phyloP scores from a whole-genome alignment of 1,284 basidiomycete genomes.

The Neolentinus lepideus region DNA sequence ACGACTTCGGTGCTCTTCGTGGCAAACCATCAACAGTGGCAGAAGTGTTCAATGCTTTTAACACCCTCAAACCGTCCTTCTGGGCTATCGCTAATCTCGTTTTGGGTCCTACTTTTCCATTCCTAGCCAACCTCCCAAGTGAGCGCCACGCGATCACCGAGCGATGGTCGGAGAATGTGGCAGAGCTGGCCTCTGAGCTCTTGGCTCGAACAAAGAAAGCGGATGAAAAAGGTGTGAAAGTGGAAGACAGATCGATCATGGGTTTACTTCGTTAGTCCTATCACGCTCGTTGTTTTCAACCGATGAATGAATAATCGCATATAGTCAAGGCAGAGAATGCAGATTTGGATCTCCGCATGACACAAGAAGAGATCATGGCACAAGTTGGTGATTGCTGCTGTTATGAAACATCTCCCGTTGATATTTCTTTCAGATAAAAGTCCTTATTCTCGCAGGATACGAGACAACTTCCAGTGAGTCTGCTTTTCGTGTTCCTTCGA shows the following conservation, averaged over 20 bases:
- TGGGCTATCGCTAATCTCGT: slow-evolving; percentile 25
- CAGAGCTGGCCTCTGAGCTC: slow-evolving; percentile 33
- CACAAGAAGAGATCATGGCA: slow-evolving; percentile 58
- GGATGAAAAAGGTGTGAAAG: slow-evolving; percentile 26
- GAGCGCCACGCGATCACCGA: slow-evolving; percentile 22
- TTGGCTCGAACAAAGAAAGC: slow-evolving; percentile 30
- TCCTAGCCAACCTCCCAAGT: slow-evolving; percentile 22
- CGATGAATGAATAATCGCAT: background rate
- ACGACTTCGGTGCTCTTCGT: slow-evolving; percentile 42
- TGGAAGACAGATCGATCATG: slow-evolving; percentile 36
- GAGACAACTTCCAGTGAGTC: slow-evolving; percentile 27
- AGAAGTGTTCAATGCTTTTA: slow-evolving; percentile 34
- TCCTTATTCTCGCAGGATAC: slow-evolving; percentile 26
- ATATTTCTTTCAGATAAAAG: slow-evolving; percentile 17
- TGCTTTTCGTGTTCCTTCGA: background rate
- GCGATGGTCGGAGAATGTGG: slow-evolving; percentile 27
- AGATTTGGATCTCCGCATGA: slow-evolving; percentile 34
- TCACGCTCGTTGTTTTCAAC: background rate
- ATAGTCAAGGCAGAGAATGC: slow-evolving; percentile 40
- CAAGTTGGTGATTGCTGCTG: slow-evolving; percentile 22
- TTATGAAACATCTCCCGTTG: background rate
- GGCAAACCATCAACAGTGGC: slow-evolving; percentile 34
- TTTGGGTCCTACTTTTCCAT: slow-evolving; percentile 21
- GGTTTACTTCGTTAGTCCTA: slow-evolving; percentile 36
- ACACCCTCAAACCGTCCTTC: slow-evolving; percentile 11